Evolutionary conservation across 805 yeast species (phyloP), one percentile per base, ranked within the genome.

Genomic region (Diddensiella transvaalensis): DNA sequence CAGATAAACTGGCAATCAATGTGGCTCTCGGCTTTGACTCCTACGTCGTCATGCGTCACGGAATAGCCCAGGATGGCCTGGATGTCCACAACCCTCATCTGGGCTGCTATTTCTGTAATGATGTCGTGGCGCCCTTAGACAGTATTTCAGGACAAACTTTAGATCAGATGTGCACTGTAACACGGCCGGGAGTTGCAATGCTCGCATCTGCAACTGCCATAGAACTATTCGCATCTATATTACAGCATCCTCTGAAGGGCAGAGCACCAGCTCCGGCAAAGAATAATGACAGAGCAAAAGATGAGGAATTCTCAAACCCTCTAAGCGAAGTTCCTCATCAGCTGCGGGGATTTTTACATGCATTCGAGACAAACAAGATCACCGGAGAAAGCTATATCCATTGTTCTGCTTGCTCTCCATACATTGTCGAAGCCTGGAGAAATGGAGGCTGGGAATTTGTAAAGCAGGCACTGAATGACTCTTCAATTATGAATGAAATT

Each of bases 121-220:
- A 93, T 63, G 90, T 93, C 5, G 88, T 88, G 45, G 98, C 97
- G 0, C 99, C 99, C 0, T 29, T 53, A 19, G 57, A 53, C 24
- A 84, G 95, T 49, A 68, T 87, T n/a, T 75, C 87, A 0, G 95
- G 89, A 60, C 74, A 96, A 44, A 86, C 97, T 0, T 70, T 93
- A 48, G 99, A 93, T 67, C 98, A 93, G 66, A 93, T 93, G 97
- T 93, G 99, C 62, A 93, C 99, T 0, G 99, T 93, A 1, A 93
- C 99, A 0, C 73, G 99, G 36, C 98, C 99, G 0, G 99, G 99
- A 0, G 90, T 85, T 1, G 96, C 99, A 0, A 69, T 85, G 58
- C 69, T 88, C 67, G 97, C 51, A 0, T 78, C 96, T 0, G 80
- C 96, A 0, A 69, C 83, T 32, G 95, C 95, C 0, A 95, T 87